Conservation (phyloP, 331 rosid species). For the Acacia pycnantha region DNA sequence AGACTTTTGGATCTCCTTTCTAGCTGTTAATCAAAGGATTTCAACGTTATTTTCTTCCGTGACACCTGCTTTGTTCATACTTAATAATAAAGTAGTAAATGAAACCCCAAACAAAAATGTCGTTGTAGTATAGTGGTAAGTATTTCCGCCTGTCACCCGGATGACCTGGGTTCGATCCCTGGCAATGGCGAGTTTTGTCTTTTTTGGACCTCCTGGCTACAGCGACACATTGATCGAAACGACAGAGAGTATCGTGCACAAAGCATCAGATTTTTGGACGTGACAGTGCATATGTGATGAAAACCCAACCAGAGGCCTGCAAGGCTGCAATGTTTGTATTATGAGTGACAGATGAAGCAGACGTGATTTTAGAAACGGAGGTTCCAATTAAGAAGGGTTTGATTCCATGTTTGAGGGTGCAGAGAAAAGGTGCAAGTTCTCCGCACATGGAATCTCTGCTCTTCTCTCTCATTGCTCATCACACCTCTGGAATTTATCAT, state of each 20-base stretch:
- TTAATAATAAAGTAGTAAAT: fast-evolving
- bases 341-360: neutral
- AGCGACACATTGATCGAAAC: no score
- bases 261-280: neutral
- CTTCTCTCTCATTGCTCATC: neutral
- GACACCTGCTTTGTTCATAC: neutral
- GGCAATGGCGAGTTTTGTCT: slow-evolving; percentile 50
- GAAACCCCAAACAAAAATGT: neutral
- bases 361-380: neutral
- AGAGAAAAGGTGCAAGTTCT: neutral
- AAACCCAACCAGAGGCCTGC: neutral
- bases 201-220: no score
- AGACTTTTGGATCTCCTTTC: no score
- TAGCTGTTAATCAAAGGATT: neutral
- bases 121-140: slow-evolving; percentile 72
- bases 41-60: neutral
- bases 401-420: neutral
- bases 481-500: no score
- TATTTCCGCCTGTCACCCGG: slow-evolving; percentile 78
- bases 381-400: neutral
- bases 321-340: no score
- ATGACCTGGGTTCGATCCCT: slow-evolving; percentile 79
- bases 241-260: no score
- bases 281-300: neutral
- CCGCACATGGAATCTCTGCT: neutral